phyloP scores from a whole-genome alignment of 148 eudicot species.

The Fagopyrum homotropicum region DNA sequence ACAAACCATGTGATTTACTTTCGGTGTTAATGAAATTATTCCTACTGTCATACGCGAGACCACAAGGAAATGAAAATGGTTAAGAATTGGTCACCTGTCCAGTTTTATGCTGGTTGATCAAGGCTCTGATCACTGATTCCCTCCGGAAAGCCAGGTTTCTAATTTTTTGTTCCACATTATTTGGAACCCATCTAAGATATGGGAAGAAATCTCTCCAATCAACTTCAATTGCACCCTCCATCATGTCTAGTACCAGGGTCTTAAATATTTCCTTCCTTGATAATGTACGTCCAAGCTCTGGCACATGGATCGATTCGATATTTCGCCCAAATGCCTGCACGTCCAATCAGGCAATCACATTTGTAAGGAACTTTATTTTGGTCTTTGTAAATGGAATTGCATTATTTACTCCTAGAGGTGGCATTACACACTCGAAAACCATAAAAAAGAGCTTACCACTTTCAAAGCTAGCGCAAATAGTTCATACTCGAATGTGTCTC shows the following conservation, averaged over 20 bases:
- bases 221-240: constrained; percentile 81
- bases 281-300: constrained; percentile 52
- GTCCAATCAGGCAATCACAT: background rate
- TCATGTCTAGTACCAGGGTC: constrained; percentile 54
- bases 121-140: constrained; percentile 62
- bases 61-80: background rate
- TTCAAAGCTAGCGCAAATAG: constrained; percentile 71
- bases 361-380: background rate
- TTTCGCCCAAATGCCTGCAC: constrained; percentile 63
- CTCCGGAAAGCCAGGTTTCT: constrained; percentile 41
- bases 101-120: constrained; percentile 46
- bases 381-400: background rate
- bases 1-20: background rate
- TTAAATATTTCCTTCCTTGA: constrained; percentile 51
- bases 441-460: constrained; percentile 34
- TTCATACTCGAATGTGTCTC: constrained; percentile 61
- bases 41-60: background rate
- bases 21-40: background rate
- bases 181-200: constrained; percentile 71
- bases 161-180: constrained; percentile 45
- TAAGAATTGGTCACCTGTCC: constrained; percentile 31
- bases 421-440: background rate
- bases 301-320: constrained; percentile 44
- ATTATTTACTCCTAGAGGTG: background rate
- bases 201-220: constrained; percentile 99